Base-by-base conservation (phyloP, 176 grass and related monocot genomes). In the Avena sativa region DNA sequence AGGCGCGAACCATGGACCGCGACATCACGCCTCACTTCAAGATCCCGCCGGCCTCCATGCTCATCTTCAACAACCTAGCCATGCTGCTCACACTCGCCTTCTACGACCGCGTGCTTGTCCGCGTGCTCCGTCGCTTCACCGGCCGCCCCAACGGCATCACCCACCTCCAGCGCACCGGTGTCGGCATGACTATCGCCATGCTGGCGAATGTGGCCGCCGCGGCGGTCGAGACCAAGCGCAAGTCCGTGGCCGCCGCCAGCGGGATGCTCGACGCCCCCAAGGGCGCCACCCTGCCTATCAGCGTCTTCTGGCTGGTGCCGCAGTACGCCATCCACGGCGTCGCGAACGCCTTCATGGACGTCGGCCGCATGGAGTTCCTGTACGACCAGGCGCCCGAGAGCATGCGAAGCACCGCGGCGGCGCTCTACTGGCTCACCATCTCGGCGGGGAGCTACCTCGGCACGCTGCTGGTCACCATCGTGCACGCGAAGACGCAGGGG, bases 341-440 rank as follows among this genome's bases (percentile, higher is more conserved):
- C 13, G 91, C 91, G 15, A 82, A 95, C 73, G 89, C 96, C 16
- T 98, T 95, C 91, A 89, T 90, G 89, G 92, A 91, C 47, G 96
- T 95, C 17, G 93, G 90, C 13, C 91, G 94, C 63, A 93, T 97
- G 95, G 95, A 97, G 60, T 97, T 97, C 63, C 71, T 94, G 50
- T 97, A 97, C 44, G 95, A 97, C 75, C 95, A 97, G 72, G 86
- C 93, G 9, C 95, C 95, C 1, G 95, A 97, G 76, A 97, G 95
- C 91, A 84, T 97, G 91, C 65, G 96, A 36, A 98, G 96, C 85
- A 94, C 91, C 0, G 93, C 96, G 0, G 90, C 90, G 1, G 96
- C 96, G 72, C 69, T 95, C 40, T 98, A 91, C 86, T 98, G 96
- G 96, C 88, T 98, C 4, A 87, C 90, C 2, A 78, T 74, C 69